A percentile compares a stretch with the other conserved stretches of the same genome.
phyloP scores from a whole-genome alignment of 805 yeast genomes.

The Lachancea kluyveri region DNA sequence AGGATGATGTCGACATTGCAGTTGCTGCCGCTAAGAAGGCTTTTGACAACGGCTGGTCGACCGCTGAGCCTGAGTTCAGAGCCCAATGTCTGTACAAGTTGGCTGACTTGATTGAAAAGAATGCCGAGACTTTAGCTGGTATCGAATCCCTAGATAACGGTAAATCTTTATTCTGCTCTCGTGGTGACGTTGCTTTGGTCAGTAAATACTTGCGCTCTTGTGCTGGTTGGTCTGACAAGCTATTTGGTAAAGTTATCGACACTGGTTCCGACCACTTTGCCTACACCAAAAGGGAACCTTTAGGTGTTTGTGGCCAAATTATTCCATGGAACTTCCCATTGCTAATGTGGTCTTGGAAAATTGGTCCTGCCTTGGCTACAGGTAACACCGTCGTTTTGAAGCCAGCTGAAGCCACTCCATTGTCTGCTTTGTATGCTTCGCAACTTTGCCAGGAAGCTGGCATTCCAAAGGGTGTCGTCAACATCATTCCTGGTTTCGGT shows the following conservation, averaged over 20 bases:
- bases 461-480: slow-evolving; percentile 75
- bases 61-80: slow-evolving; percentile 60
- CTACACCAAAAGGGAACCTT: slow-evolving; percentile 71
- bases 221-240: slow-evolving; percentile 77
- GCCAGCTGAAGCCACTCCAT: slow-evolving; percentile 84
- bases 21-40: slow-evolving; percentile 82
- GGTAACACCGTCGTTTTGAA: slow-evolving; percentile 82
- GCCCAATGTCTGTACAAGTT: slow-evolving; percentile 57
- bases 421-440: slow-evolving; percentile 68
- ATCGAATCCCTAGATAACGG: slow-evolving; percentile 90
- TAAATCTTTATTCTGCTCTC: slow-evolving; percentile 66
- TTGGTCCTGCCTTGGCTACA: slow-evolving; percentile 81
- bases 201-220: slow-evolving; percentile 71
- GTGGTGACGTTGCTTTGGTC: slow-evolving; percentile 70
- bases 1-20: slow-evolving; percentile 74
- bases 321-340: slow-evolving; percentile 94
- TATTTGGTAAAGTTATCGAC: slow-evolving; percentile 51
- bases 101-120: slow-evolving; percentile 72
- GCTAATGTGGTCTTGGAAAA: slow-evolving; percentile 81
- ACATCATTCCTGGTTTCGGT: slow-evolving; percentile 76
- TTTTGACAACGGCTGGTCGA: slow-evolving; percentile 65
- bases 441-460: slow-evolving; percentile 67
- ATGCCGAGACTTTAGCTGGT: slow-evolving; percentile 67
- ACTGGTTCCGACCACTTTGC: slow-evolving; percentile 59
- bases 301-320: slow-evolving; percentile 84